Evolutionary conservation across 1,139 yeast species (phyloP), one percentile per base, ranked within the genome.

Genomic region (Magnusiomyces tetraspermus): DNA sequence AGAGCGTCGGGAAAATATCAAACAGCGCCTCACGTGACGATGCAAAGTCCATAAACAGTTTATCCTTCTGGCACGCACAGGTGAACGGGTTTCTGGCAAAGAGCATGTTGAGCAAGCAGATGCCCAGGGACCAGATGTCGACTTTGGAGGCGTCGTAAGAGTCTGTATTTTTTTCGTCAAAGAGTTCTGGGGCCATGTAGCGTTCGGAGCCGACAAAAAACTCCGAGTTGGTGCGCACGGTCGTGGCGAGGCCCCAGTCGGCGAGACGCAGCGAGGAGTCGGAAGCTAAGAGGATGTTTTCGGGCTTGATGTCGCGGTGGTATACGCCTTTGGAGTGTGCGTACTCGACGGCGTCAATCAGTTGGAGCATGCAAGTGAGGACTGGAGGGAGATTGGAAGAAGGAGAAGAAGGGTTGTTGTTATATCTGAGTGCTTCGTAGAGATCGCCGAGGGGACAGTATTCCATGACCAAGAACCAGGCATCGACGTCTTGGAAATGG

Each of bases 151-250:
- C 92, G 63, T 85, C 88, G 67, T 92, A 92, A 47, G 76, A 73
- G 44, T 77, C 78, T 49, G 80, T 72, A 51, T 78, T 76, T 26
- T 72, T 68, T 53, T 69, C 68, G 59, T 70, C 75, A 58, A 77
- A 76, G 54, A 90, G 73, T 66, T 92, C 98, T 0, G 98, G 98
- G 0, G 97, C 96, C 98, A 92, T 92, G 68, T 92, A 92, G 56
- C 97, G 76, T 68, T 90, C 97, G 49, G 92, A 82, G 24, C 98
- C 98, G 55, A 90, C 86, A 59, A 90, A 96, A 67, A 89, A 86
- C 63, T 90, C 97, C 44, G 78, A 70, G 61, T 89, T 82, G 46
- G 71, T 70, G 51, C 72, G 71, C 31, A 76, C 72, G 21, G 85
- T 80, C 1, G 97, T 84, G 1, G 96, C 95, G 61, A 88, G 74